These are phyloP conservation scores for Dioszegia aurantiaca DNA, from an alignment of 768 basidiomycete genomes.

Conservation along the genomic window DNA sequence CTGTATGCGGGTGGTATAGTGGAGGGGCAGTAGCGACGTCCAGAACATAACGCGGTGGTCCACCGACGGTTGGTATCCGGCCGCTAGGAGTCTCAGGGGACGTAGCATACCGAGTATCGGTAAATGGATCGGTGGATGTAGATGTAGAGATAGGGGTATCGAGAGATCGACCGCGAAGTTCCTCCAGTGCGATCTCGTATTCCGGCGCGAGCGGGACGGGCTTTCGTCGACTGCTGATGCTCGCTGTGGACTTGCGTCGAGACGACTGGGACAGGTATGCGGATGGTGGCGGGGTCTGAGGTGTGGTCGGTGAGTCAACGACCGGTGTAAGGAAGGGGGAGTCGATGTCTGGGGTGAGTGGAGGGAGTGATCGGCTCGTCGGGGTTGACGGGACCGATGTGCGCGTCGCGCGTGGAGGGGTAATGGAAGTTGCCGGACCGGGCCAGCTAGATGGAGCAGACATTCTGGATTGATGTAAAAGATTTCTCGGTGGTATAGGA, in stretches of 20 bases:
- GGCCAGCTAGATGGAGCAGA: neutral
- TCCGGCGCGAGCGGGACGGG: constrained; percentile 27
- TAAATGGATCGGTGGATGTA: constrained; percentile 4
- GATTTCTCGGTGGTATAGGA: too few species aligned
- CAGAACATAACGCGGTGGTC: constrained; percentile 33
- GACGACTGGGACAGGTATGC: neutral
- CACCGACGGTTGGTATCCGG: neutral
- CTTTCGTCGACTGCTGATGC: constrained; percentile 27
- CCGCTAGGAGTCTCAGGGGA: neutral
- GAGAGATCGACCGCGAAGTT: neutral
- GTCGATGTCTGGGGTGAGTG: constrained; percentile 8
- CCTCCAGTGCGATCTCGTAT: neutral
- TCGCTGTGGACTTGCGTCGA: constrained; percentile 22
- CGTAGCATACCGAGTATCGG: neutral
- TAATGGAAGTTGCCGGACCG: neutral
- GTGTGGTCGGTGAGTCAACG: neutral
- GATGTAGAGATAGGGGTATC: constrained; percentile 4
- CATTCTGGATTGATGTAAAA: neutral
- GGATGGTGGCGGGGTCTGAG: constrained; percentile 1
- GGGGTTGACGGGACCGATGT: neutral
- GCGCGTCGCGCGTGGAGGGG: neutral
- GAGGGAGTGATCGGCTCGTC: constrained; percentile 4
- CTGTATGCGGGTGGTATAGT: neutral
- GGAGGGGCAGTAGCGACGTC: constrained; percentile 23
- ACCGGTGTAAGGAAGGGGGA: neutral